A percentile compares a stretch with the other conserved stretches of the same genome.
Evolutionary conservation across 257 asterid species (phyloP).

Genomic region (Coffea canephora): DNA sequence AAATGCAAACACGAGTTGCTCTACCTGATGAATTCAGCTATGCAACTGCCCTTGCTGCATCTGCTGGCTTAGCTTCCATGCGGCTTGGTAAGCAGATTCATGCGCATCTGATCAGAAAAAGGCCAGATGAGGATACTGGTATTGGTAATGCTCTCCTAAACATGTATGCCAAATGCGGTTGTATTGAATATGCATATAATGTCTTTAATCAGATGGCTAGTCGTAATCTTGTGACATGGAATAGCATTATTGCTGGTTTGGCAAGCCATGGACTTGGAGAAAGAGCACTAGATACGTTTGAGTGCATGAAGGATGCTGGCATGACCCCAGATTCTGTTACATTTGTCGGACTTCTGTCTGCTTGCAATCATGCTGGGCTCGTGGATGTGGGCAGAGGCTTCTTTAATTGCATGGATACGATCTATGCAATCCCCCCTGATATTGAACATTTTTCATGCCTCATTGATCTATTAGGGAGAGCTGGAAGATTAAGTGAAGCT

Average conservation of each 20-base stretch:
- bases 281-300: conserved; percentile 40
- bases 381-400: conserved; percentile 45
- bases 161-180: conserved; percentile 80
- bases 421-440: conserved; percentile 39
- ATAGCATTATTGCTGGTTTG: conserved; percentile 59
- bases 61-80: conserved; percentile 53
- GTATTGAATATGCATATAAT: conserved; percentile 28
- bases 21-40: conserved; percentile 55
- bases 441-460: conserved; percentile 67
- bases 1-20: conserved; percentile 38
- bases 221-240: conserved; percentile 67
- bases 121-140: conserved; percentile 42
- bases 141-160: conserved; percentile 64
- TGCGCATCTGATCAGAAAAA: conserved; percentile 46
- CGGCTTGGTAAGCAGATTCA: conserved; percentile 63
- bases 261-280: conserved; percentile 61
- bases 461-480: conserved; percentile 65
- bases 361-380: conserved; percentile 77
- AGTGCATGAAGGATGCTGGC: conserved; percentile 43
- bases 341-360: conserved; percentile 55
- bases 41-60: conserved; percentile 60
- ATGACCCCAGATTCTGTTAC: conserved; percentile 66
- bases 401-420: conserved; percentile 42
- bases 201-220: conserved; percentile 45
- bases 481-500: conserved; percentile 61